Base-by-base conservation (phyloP, 441 rosid genomes). In the Erodium trifolium region DNA sequence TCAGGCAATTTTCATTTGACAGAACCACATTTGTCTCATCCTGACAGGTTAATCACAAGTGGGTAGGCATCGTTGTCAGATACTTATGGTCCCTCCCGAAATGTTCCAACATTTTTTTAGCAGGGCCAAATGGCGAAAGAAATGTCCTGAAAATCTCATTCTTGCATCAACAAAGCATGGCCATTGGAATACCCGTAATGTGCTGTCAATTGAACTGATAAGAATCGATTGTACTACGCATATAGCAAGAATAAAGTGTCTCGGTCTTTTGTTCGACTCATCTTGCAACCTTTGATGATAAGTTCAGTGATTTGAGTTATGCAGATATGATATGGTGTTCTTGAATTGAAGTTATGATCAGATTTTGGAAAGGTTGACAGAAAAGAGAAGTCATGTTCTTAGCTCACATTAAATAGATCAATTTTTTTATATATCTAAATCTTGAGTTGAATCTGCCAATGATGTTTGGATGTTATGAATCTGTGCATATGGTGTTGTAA, bases 61-160 rank as follows among this genome's bases (percentile, higher is more conserved):
- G 62, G 67, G 63, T 18, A 43, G 5, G 43, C 49, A 31, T 47
- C n/a, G 37, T 55, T 37, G 51, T 51, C 71, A 65, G 18, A 49
- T 69, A 67, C 59, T 65, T 10, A 67, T 57, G 75, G 73, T 16
- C 76, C 76, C 70, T 51, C 57, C 47, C 59, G 17, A 51, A 9
- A 51, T 51, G 59, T 12, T 51, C 59, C 59, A 51, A 16, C 55
- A 0, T 63, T 27, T 41, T 62, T n/a, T 63, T 41, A 27, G 11
- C 4, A 34, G 71, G 71, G 66, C 68, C 71, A 62, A 27, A 43
- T 29, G 27, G 68, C 12, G 60, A 68, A 75, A 63, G 63, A 27
- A 18, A 17, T 60, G 10, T 51, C 59, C 17, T 0, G 17, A 14
- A 51, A 51, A n/a, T 13, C 59, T 51, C 59, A 51, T 51, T 51